Base-by-base conservation (phyloP, 1,284 basidiomycete genomes). In the Ustilago cynodontis region DNA sequence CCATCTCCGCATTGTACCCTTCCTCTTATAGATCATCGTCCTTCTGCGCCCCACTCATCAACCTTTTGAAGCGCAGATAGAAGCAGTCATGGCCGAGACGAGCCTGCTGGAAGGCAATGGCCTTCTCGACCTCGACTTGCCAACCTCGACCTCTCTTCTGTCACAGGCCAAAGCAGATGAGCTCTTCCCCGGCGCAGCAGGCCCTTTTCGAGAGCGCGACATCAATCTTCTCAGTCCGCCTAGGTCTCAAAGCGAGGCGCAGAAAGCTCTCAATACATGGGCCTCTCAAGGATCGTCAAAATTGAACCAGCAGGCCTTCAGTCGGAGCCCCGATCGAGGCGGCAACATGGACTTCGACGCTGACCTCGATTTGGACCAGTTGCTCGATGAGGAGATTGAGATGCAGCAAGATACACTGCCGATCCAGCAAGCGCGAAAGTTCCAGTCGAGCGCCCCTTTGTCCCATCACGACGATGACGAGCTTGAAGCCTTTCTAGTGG, bases 251-350 rank as follows among this genome's bases (percentile, higher is more conserved):
- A 65, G 45, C 43, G 69, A 71, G 33, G 74, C 69, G 3, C 74
- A 77, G 31, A 69, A 69, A 37, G 74, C 74, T 18, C 74, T 77
- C 52, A 69, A 77, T 43, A 62, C 65, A 18, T 65, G 62, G 62
- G 63, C 56, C 20, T 66, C 67, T 1, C 72, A 65, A 9, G 49
- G 52, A 22, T 47, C 49, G 22, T 43, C 56, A 2, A 66, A 66
- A 43, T 31, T 64, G 22, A 47, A 64, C 22, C 24, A 28, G 10
- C 20, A 13, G 7, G 10, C 57, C 14, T 52, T 16, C 5, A 41
- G 22, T 3, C 53, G 47, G 10, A 60, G 55, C 26, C 59, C 67
- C 24, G 54, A 67, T 18, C 59, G 56, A 47, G 50, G 29, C 13
- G 59, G 52, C 14, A 18, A 33, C 26, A 68, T 76, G 61, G 69